Percentiles rank a stretch among this genome's conserved stretches.
phyloP scores from a whole-genome alignment of 2,329 filamentous ascomycete species.

The Balansia obtecta region DNA sequence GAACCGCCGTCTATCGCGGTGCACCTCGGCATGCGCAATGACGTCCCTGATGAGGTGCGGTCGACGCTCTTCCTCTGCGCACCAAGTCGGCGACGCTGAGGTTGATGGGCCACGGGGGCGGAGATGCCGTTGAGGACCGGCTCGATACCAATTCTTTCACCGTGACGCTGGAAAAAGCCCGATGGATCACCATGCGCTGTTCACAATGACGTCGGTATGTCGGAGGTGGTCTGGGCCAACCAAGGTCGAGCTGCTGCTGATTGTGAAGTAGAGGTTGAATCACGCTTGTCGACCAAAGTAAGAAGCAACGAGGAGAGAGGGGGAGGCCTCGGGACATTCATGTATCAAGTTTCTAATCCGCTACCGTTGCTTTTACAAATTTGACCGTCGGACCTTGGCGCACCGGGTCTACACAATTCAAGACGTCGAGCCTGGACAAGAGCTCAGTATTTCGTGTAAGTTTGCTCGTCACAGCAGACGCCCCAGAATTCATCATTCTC shows the following conservation, averaged over 20 bases:
- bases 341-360: not conserved
- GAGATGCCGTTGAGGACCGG: not conserved
- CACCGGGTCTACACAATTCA: not conserved
- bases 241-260: not conserved
- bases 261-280: not conserved
- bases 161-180: not conserved
- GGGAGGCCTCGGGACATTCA: not conserved
- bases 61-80: not conserved
- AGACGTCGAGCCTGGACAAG: not conserved
- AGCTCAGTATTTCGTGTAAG: not conserved
- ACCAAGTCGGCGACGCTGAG: not conserved
- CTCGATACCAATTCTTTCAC: not conserved
- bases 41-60: not conserved
- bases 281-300: not conserved
- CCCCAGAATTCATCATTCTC: no score
- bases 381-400: not conserved
- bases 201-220: not conserved
- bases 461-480: not conserved
- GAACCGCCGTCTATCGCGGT: not conserved
- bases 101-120: not conserved
- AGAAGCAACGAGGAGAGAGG: not conserved
- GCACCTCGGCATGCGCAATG: not conserved
- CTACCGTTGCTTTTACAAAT: not conserved
- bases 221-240: no score
- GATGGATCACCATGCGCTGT: not conserved